Evolutionary conservation across 306 rosid species (phyloP).

Genomic region (Ammopiptanthus mongolicus): DNA sequence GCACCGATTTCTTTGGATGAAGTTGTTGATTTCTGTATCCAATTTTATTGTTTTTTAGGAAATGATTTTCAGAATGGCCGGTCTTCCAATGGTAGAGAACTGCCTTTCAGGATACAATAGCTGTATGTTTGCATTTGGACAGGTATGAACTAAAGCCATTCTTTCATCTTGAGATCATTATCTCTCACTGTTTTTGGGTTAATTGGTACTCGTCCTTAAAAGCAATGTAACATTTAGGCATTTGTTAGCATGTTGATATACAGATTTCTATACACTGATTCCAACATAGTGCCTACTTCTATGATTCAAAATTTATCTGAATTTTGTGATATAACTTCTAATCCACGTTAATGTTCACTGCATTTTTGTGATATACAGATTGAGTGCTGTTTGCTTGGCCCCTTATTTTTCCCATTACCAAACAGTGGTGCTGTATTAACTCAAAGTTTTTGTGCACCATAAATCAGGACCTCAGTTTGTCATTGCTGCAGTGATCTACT

Average conservation of each 20-base stretch:
- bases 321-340: background rate
- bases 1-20: background rate
- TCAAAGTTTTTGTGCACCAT: background rate
- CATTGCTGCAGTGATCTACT: background rate
- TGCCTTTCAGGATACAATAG: slow-evolving; percentile 95
- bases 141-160: slow-evolving; percentile 44
- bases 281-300: background rate
- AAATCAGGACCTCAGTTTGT: background rate
- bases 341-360: background rate
- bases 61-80: slow-evolving; percentile 88
- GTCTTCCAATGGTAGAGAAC: slow-evolving; percentile 96
- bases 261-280: background rate
- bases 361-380: too few relatives aligned
- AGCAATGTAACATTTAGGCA: background rate
- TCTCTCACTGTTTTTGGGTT: background rate
- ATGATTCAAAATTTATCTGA: background rate
- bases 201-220: background rate
- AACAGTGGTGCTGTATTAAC: background rate
- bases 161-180: background rate
- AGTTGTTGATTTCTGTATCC: slow-evolving; percentile 9
- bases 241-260: background rate
- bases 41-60: slow-evolving; percentile 47
- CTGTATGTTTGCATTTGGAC: slow-evolving; percentile 98
- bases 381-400: background rate
- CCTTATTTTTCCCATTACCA: background rate